These are phyloP conservation scores for Debaryomyces sp. DNA, from an alignment of 1,139 yeast genomes.

Conservation along the genomic window DNA sequence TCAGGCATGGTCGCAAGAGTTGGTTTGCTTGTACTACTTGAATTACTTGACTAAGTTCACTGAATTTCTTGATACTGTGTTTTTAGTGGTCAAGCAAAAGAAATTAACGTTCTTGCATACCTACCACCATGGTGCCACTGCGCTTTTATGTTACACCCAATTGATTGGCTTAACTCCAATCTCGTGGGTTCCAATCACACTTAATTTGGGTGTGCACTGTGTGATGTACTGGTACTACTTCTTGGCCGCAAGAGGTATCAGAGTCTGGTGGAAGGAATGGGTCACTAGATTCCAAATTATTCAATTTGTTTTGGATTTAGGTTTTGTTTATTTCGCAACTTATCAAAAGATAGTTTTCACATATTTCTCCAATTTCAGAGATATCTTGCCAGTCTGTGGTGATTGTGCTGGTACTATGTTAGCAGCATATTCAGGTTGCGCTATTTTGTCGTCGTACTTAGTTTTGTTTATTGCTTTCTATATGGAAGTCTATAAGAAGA, in stretches of 20 bases:
- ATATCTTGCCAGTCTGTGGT: conserved; percentile 58
- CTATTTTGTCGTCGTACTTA: conserved; percentile 71
- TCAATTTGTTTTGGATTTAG: conserved; percentile 73
- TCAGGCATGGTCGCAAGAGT: conserved; percentile 68
- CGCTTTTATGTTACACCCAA: conserved; percentile 77
- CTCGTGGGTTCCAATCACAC: conserved; percentile 76
- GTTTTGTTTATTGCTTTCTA: conserved; percentile 75
- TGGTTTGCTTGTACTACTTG: conserved; percentile 70
- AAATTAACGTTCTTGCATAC: conserved; percentile 76
- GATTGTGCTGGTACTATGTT: conserved; percentile 73
- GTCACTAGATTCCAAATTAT: conserved; percentile 80
- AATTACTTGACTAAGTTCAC: conserved; percentile 73
- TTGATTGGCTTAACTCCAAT: conserved; percentile 73
- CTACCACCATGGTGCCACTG: conserved; percentile 87
- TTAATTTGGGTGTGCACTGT: conserved; percentile 77
- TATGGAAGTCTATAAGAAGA: conserved; percentile 70
- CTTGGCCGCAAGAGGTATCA: conserved; percentile 76
- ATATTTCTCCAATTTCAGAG: conserved; percentile 37
- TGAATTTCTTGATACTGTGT: conserved; percentile 74
- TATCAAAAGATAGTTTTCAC: conserved; percentile 57
- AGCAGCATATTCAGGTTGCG: conserved; percentile 74
- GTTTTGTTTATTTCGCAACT: conserved; percentile 75
- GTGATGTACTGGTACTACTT: conserved; percentile 86
- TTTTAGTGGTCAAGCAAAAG: conserved; percentile 75
- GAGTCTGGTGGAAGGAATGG: conserved; percentile 93